These are phyloP conservation scores for Quercus dentata DNA, from an alignment of 306 rosid genomes.

Conservation along the genomic window DNA sequence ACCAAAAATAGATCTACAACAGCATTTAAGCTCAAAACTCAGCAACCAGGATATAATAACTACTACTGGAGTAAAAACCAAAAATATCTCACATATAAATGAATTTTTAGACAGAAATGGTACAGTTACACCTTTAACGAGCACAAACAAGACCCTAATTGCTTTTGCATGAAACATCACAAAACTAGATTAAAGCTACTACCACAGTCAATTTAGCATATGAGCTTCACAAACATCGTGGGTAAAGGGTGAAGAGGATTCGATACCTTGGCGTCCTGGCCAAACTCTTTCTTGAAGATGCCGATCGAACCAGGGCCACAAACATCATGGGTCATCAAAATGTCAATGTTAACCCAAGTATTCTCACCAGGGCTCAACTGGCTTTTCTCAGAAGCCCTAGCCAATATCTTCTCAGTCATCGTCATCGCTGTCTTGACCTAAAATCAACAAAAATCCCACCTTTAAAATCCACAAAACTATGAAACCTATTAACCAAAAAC, in stretches of 20 bases:
- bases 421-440: constrained; percentile 91
- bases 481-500: constrained; percentile 12
- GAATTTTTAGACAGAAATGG: background rate
- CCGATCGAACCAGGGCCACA: constrained; percentile 96
- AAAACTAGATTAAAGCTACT: background rate
- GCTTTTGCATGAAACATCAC: background rate
- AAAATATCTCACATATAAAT: background rate
- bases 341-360: constrained; percentile 81
- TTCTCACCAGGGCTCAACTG: constrained; percentile 80
- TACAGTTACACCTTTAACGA: background rate
- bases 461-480: background rate
- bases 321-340: constrained; percentile 95
- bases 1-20: background rate
- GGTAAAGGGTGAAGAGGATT: background rate
- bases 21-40: background rate
- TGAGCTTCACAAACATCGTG: background rate
- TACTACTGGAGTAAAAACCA: background rate
- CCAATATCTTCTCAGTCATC: constrained; percentile 90
- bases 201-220: background rate
- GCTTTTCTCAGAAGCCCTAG: constrained; percentile 70
- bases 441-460: constrained; percentile 14
- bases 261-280: constrained; percentile 77
- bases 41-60: background rate
- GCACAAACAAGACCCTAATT: background rate
- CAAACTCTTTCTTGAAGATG: constrained; percentile 90